Conservation (phyloP, 371 early-diverging fungal genomes). For the Globomyces sp. region DNA sequence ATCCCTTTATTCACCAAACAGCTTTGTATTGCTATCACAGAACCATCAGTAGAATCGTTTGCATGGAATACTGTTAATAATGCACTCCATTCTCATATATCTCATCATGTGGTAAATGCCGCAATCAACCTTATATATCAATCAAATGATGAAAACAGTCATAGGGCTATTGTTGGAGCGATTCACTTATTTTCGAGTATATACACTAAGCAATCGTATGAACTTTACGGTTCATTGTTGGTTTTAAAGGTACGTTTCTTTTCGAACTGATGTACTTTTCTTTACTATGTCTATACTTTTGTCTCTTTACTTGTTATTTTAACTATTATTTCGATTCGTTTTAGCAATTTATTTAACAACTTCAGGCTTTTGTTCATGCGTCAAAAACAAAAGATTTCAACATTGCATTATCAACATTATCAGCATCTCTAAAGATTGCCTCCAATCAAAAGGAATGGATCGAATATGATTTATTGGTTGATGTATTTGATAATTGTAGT, state of each 20-base stretch:
- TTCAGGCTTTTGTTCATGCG: not conserved
- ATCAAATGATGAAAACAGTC: not conserved
- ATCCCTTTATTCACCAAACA: slow-evolving; percentile 57
- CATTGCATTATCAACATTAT: not conserved
- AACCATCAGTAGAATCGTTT: slow-evolving; percentile 32
- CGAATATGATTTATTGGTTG: not conserved
- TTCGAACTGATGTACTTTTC: not conserved
- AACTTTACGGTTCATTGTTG: not conserved
- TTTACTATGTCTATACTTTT: too few species aligned
- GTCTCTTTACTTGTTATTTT: too few species aligned
- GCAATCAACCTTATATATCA: not conserved
- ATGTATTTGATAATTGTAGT: slow-evolving; percentile 2
- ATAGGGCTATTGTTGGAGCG: not conserved
- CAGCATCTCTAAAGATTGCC: not conserved
- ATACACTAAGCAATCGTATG: not conserved
- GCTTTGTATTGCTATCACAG: slow-evolving; percentile 43
- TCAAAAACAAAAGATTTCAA: not conserved
- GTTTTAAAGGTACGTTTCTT: not conserved
- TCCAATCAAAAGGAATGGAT: not conserved
- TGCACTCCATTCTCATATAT: slow-evolving; percentile 9
- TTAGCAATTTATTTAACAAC: too few species aligned
- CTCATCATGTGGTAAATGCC: not conserved
- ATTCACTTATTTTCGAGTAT: slow-evolving; percentile 2
- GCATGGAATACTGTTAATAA: slow-evolving; percentile 53
- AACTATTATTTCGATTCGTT: too few species aligned